Base-by-base conservation (phyloP, 2,329 filamentous ascomycete genomes). In the Chalara sp. region DNA sequence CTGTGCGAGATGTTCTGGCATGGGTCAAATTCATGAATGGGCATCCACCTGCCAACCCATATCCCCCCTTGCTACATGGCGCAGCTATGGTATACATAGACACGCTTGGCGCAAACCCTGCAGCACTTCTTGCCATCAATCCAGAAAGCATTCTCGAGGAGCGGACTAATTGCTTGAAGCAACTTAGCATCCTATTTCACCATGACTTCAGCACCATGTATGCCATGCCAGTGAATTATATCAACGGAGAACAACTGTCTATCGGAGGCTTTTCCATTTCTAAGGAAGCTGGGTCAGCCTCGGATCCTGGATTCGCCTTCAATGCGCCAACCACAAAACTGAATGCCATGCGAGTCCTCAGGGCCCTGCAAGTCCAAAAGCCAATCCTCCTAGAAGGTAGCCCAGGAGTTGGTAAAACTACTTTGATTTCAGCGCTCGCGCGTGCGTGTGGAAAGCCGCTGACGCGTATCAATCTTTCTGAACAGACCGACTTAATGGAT, bases 371-470 rank as follows among this genome's bases (percentile, higher is more conserved):
- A 62, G 81, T 96, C 49, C 77, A 82, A 48, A 96, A 96, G 65
- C 92, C 93, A 3, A 92, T 99, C 49, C 76, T 99, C 6, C 79
- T 99, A 3, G 93, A 99, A 71, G 93, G 95, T 35, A 96, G 88
- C 60, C 93, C 93, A n/a, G 93, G 93, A 65, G 93, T 99, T 28
- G 93, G 93, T 50, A 99, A 99, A 72, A 99, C 93, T 0, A 95
- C 92, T 1, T 76, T 99, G 11, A 83, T 99, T 28, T 85, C 86
- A 44, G 91, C 93, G 1, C 74, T 99, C 44, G 87, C 95, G 1
- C 79, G 80, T 58, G 83, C 85, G 4, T 86, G 89, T 56, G 89
- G 91, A 5, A 85, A 85, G 55, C 86, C 87, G 6, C 71, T 99
- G 56, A 96, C 90, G 1, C 81, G 93, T 61, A 96, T 99, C 69